A percentile compares a stretch with the other conserved stretches of the same genome.
These are phyloP conservation scores for Leishmania martiniquensis DNA, from an alignment of 208 protist genomes.

Conservation along the genomic window DNA sequence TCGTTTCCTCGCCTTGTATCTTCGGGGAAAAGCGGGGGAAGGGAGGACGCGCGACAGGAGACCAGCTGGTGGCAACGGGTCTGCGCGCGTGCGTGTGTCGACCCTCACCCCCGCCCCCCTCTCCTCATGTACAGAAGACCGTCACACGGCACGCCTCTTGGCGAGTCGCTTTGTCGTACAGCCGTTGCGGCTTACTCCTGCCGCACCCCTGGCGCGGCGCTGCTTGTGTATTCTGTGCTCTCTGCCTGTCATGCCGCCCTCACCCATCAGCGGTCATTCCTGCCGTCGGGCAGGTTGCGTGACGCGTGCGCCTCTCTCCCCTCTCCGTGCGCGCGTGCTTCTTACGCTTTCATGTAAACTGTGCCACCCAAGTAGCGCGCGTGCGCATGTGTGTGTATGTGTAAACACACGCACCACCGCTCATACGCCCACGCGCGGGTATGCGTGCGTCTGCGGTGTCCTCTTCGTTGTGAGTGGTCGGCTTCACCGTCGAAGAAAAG, in stretches of 20 bases:
- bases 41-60: background rate
- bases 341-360: conserved; percentile 12
- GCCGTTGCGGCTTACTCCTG: background rate
- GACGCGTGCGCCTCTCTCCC: background rate
- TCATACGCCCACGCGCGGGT: background rate
- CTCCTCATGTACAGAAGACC: conserved; percentile 9
- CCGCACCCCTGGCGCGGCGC: background rate
- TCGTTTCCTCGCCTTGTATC: background rate
- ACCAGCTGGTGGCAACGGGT: background rate
- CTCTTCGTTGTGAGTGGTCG: background rate
- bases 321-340: conserved; percentile 1
- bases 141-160: background rate
- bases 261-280: background rate
- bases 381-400: conserved; percentile 14
- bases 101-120: conserved; percentile 3
- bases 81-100: background rate
- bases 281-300: background rate
- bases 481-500: background rate
- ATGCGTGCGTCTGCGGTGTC: background rate
- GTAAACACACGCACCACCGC: background rate
- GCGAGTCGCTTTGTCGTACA: too few relatives aligned
- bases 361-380: conserved; percentile 1
- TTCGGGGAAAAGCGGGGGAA: background rate
- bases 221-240: background rate
- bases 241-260: background rate